These are phyloP conservation scores for Takakia lepidozioides DNA, from an alignment of 225 moss, liverwort and hornwort genomes.

Conservation along the genomic window DNA sequence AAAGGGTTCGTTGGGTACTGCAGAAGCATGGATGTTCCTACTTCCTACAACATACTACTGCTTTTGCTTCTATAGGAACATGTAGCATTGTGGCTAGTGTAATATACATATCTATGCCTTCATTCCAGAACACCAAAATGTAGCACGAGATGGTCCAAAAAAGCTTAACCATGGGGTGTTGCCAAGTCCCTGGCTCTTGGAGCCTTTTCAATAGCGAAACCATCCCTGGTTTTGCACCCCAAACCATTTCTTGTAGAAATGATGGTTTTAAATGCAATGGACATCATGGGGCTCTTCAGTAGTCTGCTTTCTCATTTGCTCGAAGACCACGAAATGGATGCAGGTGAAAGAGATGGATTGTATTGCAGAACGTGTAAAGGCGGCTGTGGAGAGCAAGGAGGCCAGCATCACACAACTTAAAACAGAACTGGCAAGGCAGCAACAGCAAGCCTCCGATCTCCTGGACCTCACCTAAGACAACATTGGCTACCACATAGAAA, in stretches of 20 bases:
- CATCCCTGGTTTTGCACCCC: background rate
- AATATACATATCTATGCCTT: too few relatives aligned
- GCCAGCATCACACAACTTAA: slow-evolving; percentile 35
- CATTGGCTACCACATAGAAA: too few relatives aligned
- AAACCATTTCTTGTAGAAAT: background rate
- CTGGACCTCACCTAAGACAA: slow-evolving; percentile 11
- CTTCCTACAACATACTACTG: too few relatives aligned
- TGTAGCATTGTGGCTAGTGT: too few relatives aligned
- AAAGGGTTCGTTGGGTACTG: too few relatives aligned
- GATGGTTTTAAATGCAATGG: background rate
- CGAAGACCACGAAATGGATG: background rate
- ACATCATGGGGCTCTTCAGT: background rate
- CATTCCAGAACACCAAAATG: too few relatives aligned
- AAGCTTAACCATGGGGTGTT: background rate
- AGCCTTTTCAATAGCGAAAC: background rate
- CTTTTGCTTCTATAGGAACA: too few relatives aligned
- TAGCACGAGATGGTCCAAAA: background rate
- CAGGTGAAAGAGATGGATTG: slow-evolving; percentile 41
- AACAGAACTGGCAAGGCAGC: slow-evolving; percentile 28
- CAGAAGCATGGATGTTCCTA: too few relatives aligned
- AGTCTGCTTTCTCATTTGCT: background rate
- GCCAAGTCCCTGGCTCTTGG: background rate
- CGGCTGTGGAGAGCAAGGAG: slow-evolving; percentile 36
- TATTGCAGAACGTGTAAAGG: slow-evolving; percentile 38
- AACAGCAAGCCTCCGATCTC: slow-evolving; percentile 27